phyloP scores from a whole-genome alignment of 208 protist genomes.

The Borovskyia barvae region DNA sequence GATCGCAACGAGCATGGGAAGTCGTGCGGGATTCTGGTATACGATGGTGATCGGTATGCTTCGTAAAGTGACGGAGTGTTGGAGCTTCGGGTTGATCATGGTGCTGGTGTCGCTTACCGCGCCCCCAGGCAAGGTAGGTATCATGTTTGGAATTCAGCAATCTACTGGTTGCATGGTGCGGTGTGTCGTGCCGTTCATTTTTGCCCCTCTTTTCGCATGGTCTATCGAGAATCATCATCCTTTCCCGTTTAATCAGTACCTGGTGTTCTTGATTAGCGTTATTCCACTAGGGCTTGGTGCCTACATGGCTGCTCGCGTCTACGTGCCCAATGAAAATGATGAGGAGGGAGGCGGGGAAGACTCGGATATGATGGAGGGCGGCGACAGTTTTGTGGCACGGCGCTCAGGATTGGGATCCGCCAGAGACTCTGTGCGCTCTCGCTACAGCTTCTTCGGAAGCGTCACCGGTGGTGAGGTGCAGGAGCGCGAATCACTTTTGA shows the following conservation, averaged over 20 bases:
- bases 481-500: slow-evolving; percentile 21
- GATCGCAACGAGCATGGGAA: slow-evolving; percentile 20
- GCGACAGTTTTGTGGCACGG: not conserved
- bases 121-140: slow-evolving; percentile 45
- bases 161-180: slow-evolving; percentile 65
- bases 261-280: slow-evolving; percentile 56
- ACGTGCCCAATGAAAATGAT: slow-evolving; percentile 3
- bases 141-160: slow-evolving; percentile 81
- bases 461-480: not conserved
- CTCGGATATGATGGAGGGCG: slow-evolving; percentile 4
- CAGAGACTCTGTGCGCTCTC: slow-evolving; percentile 9
- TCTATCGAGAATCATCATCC: slow-evolving; percentile 36
- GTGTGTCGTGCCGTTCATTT: slow-evolving; percentile 50
- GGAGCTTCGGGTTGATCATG: slow-evolving; percentile 62
- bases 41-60: slow-evolving; percentile 40
- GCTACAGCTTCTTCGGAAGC: slow-evolving; percentile 16
- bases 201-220: slow-evolving; percentile 79
- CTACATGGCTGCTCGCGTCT: slow-evolving; percentile 15
- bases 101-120: slow-evolving; percentile 60
- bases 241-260: slow-evolving; percentile 76
- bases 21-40: slow-evolving; percentile 28
- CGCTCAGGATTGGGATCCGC: slow-evolving; percentile 1
- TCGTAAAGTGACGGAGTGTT: slow-evolving; percentile 55
- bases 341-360: slow-evolving; percentile 10
- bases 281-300: slow-evolving; percentile 44